These are phyloP conservation scores for Neohortaea acidophila DNA, from an alignment of 495 filamentous ascomycete genomes.

Conservation along the genomic window DNA sequence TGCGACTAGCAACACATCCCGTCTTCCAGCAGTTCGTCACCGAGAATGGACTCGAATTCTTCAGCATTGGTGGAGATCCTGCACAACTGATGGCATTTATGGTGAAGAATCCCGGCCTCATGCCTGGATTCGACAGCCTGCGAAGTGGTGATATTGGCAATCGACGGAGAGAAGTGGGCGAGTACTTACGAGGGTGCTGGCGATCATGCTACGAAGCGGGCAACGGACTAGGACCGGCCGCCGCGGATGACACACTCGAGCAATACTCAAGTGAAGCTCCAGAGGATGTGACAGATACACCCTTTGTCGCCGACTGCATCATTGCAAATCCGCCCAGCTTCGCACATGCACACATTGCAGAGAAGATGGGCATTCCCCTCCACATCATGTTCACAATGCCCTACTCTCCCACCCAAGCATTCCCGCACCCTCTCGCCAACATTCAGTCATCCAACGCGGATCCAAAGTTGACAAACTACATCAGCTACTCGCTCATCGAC, in stretches of 20 bases:
- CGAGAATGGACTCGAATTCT: slow-evolving; percentile 45
- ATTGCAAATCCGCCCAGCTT: slow-evolving; percentile 55
- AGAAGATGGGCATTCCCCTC: slow-evolving; percentile 44
- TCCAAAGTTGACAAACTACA: slow-evolving; percentile 36
- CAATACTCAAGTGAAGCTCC: slow-evolving; percentile 12
- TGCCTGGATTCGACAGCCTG: slow-evolving; percentile 30
- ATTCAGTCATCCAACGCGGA: slow-evolving; percentile 34
- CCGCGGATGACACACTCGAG: slow-evolving; percentile 17
- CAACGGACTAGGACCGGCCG: slow-evolving; percentile 22
- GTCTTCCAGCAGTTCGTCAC: slow-evolving; percentile 43
- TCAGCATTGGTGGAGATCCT: slow-evolving; percentile 48
- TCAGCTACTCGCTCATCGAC: slow-evolving; percentile 47
- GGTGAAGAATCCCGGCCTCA: slow-evolving; percentile 32
- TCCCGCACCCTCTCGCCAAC: slow-evolving; percentile 44
- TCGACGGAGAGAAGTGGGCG: slow-evolving; percentile 31
- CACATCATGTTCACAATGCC: slow-evolving; percentile 58
- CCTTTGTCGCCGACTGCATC: slow-evolving; percentile 51
- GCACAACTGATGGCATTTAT: slow-evolving; percentile 46
- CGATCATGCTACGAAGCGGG: slow-evolving; percentile 44
- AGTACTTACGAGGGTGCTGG: slow-evolving; percentile 50
- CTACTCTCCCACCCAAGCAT: slow-evolving; percentile 39
- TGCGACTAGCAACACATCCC: slow-evolving; percentile 49
- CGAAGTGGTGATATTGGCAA: slow-evolving; percentile 28
- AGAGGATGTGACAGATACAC: slow-evolving; percentile 11
- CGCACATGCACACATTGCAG: slow-evolving; percentile 49